These are phyloP conservation scores for Phyllosticta capitalensis DNA, from an alignment of 2,329 filamentous ascomycete species.

Conservation along the genomic window DNA sequence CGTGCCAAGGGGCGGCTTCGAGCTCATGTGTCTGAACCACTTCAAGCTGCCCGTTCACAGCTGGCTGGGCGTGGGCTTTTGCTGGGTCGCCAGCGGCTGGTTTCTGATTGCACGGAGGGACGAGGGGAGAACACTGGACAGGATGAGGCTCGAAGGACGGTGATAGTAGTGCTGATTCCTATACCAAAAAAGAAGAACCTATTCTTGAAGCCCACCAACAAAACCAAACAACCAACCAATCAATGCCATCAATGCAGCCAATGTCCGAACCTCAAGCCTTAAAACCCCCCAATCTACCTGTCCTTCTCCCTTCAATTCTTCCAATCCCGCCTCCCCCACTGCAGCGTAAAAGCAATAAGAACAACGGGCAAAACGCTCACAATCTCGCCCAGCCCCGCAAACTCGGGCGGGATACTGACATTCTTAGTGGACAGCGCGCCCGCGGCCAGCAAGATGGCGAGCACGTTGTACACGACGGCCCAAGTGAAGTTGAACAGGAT, in stretches of 20 bases:
- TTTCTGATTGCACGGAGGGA: slow-evolving; percentile 35
- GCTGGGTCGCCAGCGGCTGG: slow-evolving; percentile 42
- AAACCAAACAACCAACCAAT: no score
- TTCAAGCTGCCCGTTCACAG: slow-evolving; percentile 41
- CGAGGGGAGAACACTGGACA: slow-evolving; percentile 28
- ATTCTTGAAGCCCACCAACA: no score
- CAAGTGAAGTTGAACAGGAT: slow-evolving; percentile 59
- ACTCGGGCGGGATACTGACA: slow-evolving; percentile 48
- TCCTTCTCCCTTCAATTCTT: background rate
- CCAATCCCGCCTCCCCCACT: slow-evolving; percentile 17
- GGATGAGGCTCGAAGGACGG: slow-evolving; percentile 24
- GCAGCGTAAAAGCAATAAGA: slow-evolving; percentile 43
- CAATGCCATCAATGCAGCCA: no score
- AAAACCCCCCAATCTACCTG: background rate
- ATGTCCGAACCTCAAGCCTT: no score
- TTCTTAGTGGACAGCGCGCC: slow-evolving; percentile 49
- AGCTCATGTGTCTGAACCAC: slow-evolving; percentile 38
- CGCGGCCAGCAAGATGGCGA: slow-evolving; percentile 56
- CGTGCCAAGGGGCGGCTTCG: slow-evolving; percentile 40
- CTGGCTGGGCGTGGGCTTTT: slow-evolving; percentile 43
- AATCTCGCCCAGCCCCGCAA: slow-evolving; percentile 61
- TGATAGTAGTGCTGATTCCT: background rate
- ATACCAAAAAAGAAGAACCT: no score
- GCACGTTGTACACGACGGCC: slow-evolving; percentile 60
- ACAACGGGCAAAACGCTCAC: slow-evolving; percentile 67